Evolutionary conservation across 2,329 filamentous ascomycete genomes (phyloP).

Genomic region (Xylaria sp.): DNA sequence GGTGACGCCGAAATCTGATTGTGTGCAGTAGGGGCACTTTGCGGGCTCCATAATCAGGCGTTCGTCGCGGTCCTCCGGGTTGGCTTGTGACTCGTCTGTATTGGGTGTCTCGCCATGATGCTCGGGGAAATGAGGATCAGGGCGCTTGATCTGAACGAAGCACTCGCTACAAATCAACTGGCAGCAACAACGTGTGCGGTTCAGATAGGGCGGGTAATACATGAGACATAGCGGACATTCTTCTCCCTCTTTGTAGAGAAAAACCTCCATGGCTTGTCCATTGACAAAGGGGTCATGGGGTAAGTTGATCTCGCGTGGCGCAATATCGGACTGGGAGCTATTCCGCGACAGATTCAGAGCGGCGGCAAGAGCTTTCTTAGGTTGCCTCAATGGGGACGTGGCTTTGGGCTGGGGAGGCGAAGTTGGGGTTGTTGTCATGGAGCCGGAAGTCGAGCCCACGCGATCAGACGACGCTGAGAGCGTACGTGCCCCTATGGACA

Average conservation of each 20-base stretch:
- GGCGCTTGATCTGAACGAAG: constrained; percentile 91
- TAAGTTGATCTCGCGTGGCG: constrained; percentile 71
- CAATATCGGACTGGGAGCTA: constrained; percentile 63
- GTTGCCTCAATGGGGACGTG: constrained; percentile 65
- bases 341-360: constrained; percentile 72
- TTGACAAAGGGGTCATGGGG: constrained; percentile 84
- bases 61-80: constrained; percentile 49
- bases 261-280: constrained; percentile 88
- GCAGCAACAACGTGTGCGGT: constrained; percentile 90
- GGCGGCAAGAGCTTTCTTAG: constrained; percentile 84
- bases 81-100: constrained; percentile 27
- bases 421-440: constrained; percentile 54
- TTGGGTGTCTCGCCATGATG: constrained; percentile 46
- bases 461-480: constrained; percentile 74
- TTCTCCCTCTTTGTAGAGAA: constrained; percentile 80
- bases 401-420: constrained; percentile 45
- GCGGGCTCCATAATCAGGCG: constrained; percentile 86
- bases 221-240: constrained; percentile 98
- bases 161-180: constrained; percentile 97
- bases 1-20: constrained; percentile 92
- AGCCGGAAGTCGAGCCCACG: constrained; percentile 55
- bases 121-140: constrained; percentile 72
- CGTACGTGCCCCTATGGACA: constrained; percentile 72
- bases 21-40: constrained; percentile 89
- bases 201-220: constrained; percentile 90